Evolutionary conservation across 208 protist genomes (phyloP).

Genomic region (Acanthamoeba lenticulata): DNA sequence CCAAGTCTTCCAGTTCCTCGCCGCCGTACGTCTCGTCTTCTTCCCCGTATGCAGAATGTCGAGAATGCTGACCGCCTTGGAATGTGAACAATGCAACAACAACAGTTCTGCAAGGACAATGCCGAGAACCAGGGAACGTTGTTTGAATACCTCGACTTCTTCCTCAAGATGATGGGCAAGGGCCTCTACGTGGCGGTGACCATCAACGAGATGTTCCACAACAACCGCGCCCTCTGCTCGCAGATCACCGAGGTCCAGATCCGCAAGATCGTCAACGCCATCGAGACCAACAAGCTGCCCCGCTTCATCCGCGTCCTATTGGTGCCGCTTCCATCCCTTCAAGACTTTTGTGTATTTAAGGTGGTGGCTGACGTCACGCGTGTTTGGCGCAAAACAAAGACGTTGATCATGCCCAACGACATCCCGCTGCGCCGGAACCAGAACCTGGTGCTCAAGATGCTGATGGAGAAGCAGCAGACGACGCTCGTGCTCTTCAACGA

Average conservation of each 20-base stretch:
- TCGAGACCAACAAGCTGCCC: conserved; percentile 5
- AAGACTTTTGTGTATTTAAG: background rate
- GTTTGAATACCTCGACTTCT: conserved; percentile 62
- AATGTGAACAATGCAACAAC: background rate
- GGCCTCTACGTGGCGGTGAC: conserved; percentile 31
- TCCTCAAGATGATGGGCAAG: conserved; percentile 60
- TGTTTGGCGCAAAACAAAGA: background rate
- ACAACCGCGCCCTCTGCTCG: conserved; percentile 60
- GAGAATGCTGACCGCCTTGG: background rate
- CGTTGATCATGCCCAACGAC: conserved; percentile 21
- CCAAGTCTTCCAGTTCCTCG: background rate
- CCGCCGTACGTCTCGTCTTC: background rate
- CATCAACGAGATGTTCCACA: conserved; percentile 66
- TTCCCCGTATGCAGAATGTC: background rate
- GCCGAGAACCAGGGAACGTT: conserved; percentile 40
- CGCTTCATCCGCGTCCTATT: conserved; percentile 52
- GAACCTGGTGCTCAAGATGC: conserved; percentile 66
- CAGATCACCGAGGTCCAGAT: conserved; percentile 63
- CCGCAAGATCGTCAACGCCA: conserved; percentile 46
- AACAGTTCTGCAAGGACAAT: conserved; percentile 66
- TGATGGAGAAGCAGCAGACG: conserved; percentile 33
- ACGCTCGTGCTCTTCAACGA: conserved; percentile 61
- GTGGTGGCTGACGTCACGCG: background rate
- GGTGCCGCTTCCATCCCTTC: background rate
- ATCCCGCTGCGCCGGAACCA: conserved; percentile 36